phyloP scores from a whole-genome alignment of 176 grass and related monocot species.

The Zizania latifolia region DNA sequence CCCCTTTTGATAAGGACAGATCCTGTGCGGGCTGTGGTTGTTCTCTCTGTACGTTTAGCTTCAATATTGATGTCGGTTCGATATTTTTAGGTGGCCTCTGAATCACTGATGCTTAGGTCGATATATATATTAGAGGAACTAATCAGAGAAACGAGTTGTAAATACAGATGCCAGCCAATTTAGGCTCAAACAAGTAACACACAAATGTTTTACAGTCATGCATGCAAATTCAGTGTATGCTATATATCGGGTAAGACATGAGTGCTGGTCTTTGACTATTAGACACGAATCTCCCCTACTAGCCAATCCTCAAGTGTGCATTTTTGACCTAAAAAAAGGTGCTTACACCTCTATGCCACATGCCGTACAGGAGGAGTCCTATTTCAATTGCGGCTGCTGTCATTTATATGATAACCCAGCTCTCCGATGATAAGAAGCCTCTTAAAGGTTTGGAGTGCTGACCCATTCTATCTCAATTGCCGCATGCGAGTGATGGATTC shows the following conservation, averaged over 20 bases:
- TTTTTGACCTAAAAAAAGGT: conserved; percentile 1
- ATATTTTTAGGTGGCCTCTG: too few species aligned
- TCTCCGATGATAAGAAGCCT: conserved; percentile 83
- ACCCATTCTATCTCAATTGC: not conserved
- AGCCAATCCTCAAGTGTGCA: not conserved
- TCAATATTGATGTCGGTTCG: too few species aligned
- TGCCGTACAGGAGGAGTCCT: conserved; percentile 69
- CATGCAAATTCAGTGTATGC: too few species aligned
- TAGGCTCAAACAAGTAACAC: not conserved
- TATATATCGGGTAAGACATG: not conserved
- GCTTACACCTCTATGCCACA: conserved; percentile 4
- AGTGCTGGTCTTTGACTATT: not conserved
- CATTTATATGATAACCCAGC: conserved; percentile 95
- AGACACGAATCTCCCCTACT: not conserved
- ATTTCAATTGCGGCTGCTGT: conserved; percentile 88
- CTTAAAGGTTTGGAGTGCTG: conserved; percentile 57
- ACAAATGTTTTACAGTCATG: not conserved
- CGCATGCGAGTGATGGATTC: not conserved
- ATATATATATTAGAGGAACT: not conserved
- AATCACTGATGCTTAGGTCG: not conserved
- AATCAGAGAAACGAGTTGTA: not conserved
- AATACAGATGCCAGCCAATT: not conserved
- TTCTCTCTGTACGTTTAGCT: not conserved
- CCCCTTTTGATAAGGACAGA: not conserved
- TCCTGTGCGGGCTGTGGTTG: not conserved